These are phyloP conservation scores for Solanum acaule DNA, from an alignment of 257 asterid species.

Conservation along the genomic window DNA sequence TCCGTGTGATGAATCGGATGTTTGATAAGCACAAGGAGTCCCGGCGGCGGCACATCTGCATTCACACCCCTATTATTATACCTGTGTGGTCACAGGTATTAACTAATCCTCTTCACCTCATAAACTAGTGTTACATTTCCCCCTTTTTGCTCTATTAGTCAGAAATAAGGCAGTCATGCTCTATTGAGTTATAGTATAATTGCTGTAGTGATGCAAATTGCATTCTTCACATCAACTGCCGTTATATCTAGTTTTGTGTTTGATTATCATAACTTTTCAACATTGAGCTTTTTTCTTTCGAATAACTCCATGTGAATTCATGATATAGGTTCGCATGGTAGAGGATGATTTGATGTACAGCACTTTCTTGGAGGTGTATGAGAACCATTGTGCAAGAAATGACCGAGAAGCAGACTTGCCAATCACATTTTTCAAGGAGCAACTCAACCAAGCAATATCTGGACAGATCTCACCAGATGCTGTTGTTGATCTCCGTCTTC, in stretches of 20 bases:
- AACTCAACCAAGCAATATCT: constrained; percentile 88
- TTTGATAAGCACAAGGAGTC: constrained; percentile 99
- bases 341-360: constrained; percentile 97
- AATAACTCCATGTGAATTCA: not conserved
- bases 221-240: not conserved
- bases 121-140: not conserved
- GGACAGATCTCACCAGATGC: constrained; percentile 96
- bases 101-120: not conserved
- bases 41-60: constrained; percentile 84
- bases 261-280: not conserved
- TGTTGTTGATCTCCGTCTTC: constrained; percentile 93
- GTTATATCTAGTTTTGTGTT: not conserved
- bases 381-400: constrained; percentile 95
- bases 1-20: constrained; percentile 95
- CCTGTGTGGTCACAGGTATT: constrained; percentile 99
- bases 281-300: not conserved
- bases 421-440: constrained; percentile 85
- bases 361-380: constrained; percentile 97
- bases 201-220: not conserved
- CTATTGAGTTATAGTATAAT: not conserved
- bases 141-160: not conserved
- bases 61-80: constrained; percentile 94
- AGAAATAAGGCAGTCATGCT: not conserved
- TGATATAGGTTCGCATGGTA: constrained; percentile 86
- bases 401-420: constrained; percentile 92